These are phyloP conservation scores for Aspergillus flavus DNA, from an alignment of 2,329 filamentous ascomycete species.

Conservation along the genomic window DNA sequence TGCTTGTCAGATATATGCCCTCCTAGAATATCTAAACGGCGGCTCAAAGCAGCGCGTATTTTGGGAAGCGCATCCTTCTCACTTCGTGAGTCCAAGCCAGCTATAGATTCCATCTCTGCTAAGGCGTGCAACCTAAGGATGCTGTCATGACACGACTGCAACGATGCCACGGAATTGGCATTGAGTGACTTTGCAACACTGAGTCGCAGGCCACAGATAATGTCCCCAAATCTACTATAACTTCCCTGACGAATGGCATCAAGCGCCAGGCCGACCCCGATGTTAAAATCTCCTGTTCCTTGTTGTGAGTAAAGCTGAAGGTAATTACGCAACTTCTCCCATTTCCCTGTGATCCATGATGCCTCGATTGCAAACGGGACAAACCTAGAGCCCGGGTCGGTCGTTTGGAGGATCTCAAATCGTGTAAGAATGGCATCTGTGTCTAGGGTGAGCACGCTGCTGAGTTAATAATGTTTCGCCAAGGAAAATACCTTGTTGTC, in stretches of 20 bases:
- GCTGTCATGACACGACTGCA: conserved; percentile 82
- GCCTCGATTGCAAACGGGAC: conserved; percentile 88
- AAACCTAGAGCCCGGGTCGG: conserved; percentile 61
- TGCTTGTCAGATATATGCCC: conserved; percentile 92
- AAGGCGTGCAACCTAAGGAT: conserved; percentile 85
- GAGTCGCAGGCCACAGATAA: conserved; percentile 67
- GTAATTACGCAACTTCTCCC: conserved; percentile 73
- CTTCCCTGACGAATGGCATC: conserved; percentile 61
- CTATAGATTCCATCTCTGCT: conserved; percentile 81
- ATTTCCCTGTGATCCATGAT: conserved; percentile 85
- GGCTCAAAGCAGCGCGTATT: conserved; percentile 62
- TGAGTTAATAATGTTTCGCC: neutral
- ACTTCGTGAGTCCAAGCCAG: conserved; percentile 50
- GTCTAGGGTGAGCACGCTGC: conserved; percentile 1
- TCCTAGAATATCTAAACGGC: conserved; percentile 84
- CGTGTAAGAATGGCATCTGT: conserved; percentile 83
- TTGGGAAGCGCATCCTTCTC: conserved; percentile 24
- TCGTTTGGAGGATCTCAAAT: conserved; percentile 70
- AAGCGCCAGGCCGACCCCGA: conserved; percentile 72
- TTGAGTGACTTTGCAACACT: conserved; percentile 75
- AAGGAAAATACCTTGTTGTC: conserved; percentile 74
- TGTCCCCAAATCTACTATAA: conserved; percentile 54
- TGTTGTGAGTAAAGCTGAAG: conserved; percentile 44
- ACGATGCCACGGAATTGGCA: conserved; percentile 72
- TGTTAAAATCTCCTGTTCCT: conserved; percentile 71